Evolutionary conservation across 305 asterid species (phyloP), one percentile per base, ranked within the genome.

Genomic region (Coffea humblotiana): DNA sequence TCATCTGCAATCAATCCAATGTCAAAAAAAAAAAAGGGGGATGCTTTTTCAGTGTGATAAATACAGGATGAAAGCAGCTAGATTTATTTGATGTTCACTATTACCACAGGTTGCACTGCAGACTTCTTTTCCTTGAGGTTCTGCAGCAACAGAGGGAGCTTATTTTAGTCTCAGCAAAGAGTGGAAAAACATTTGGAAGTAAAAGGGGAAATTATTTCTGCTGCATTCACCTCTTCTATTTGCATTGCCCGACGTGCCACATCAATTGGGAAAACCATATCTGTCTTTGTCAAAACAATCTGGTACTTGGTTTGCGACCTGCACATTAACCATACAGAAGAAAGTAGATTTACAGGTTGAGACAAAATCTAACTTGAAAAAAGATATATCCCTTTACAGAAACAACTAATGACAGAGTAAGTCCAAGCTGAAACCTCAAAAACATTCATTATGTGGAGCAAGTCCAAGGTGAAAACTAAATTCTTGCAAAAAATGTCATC

Each of bases 211-310:
- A 29, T 40, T 21, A 61, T 60, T 16, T 54, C 3, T 64, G 69
- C 61, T 68, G 72, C 13, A 77, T 81, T 84, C 79, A 92, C 98
- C 97, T 96, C 99, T 92, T 94, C 98, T 63, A 96, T 96, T 89
- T 96, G 97, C 97, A 91, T 96, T 80, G 98, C 98, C 80, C 96
- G 90, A 21, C 99, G 91, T 43, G 99, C 98, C 79, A 96, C 99
- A 67, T 94, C 97, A 82, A 92, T 88, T 63, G 99, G 99, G 82
- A 92, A 92, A 81, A 90, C 96, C 77, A 82, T 67, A 88, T 94
- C 99, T 27, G 98, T 94, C 92, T 96, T 96, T 73, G 99, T 96
- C 79, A 96, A 88, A 74, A 96, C 96, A 77, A 96, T 88, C 87
- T 96, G 98, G 82, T 96, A 96, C 85, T 91, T 96, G 1, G 97